Evolutionary conservation across 352 stramenopile species (phyloP).

Genomic region (Phytophthora sp.): DNA sequence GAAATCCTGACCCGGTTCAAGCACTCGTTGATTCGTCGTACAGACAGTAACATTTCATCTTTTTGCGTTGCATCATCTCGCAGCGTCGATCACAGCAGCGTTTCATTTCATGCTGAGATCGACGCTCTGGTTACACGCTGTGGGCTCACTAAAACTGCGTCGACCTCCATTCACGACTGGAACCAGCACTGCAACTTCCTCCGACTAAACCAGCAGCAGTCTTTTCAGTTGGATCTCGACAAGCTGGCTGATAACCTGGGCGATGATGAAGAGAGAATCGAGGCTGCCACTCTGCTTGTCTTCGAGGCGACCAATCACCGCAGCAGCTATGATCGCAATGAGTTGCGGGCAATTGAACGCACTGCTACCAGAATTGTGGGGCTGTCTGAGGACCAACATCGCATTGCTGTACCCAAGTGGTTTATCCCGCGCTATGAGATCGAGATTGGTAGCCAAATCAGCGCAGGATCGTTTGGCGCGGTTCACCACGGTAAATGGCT

Average conservation of each 20-base stretch:
- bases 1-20: constrained; percentile 24
- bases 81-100: constrained; percentile 18
- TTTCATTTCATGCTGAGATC: constrained; percentile 28
- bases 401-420: constrained; percentile 24
- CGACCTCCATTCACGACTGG: constrained; percentile 21
- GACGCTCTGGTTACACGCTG: constrained; percentile 26
- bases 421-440: constrained; percentile 37
- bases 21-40: constrained; percentile 11
- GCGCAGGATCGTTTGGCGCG: constrained; percentile 31
- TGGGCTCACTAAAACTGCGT: constrained; percentile 13
- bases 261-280: constrained; percentile 18
- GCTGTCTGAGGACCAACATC: neutral
- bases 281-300: constrained; percentile 28
- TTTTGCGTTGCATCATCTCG: constrained; percentile 22
- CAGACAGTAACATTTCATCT: constrained; percentile 11
- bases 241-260: constrained; percentile 5
- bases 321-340: constrained; percentile 26
- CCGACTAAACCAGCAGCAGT: constrained; percentile 19
- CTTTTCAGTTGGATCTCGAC: constrained; percentile 24
- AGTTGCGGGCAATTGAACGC: constrained; percentile 21
- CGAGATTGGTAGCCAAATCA: constrained; percentile 22
- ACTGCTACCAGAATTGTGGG: constrained; percentile 10
- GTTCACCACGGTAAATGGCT: constrained; percentile 39
- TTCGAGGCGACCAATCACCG: constrained; percentile 37
- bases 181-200: constrained; percentile 21